Evolutionary conservation across 192 early-diverging fungal species (phyloP).

Genomic region (Podila epicladia): DNA sequence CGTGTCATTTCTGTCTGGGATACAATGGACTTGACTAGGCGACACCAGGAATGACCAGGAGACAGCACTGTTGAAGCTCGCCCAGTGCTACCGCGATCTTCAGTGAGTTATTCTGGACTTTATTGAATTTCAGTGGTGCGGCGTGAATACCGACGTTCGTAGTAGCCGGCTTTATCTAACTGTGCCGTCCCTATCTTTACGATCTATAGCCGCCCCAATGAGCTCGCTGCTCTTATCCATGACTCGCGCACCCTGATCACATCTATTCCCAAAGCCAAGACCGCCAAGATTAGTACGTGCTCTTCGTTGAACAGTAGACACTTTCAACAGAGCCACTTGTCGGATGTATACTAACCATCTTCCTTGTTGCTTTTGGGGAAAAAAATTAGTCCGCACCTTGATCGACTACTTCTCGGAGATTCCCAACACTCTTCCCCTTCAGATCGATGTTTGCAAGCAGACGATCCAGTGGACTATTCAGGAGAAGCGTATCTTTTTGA

Average conservation of each 20-base stretch:
- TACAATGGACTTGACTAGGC: slow-evolving; percentile 8
- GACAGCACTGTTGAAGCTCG: slow-evolving; percentile 75
- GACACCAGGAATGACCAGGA: slow-evolving; percentile 72
- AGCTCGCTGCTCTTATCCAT: slow-evolving; percentile 85
- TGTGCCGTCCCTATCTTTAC: not conserved
- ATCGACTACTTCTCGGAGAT: slow-evolving; percentile 91
- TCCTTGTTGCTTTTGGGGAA: not conserved
- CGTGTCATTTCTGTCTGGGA: not conserved
- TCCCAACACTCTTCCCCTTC: slow-evolving; percentile 85
- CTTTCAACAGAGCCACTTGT: not conserved
- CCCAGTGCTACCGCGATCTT: slow-evolving; percentile 75
- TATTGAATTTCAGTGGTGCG: too few relatives aligned
- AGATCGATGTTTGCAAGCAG: slow-evolving; percentile 94
- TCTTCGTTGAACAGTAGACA: not conserved
- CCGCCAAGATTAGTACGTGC: slow-evolving; percentile 87
- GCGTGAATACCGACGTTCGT: too few relatives aligned
- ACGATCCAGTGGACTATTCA: slow-evolving; percentile 91
- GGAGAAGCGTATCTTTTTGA: slow-evolving; percentile 96
- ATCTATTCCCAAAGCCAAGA: slow-evolving; percentile 94
- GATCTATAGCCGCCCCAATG: slow-evolving; percentile 69
- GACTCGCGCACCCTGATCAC: slow-evolving; percentile 82
- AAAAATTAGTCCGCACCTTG: slow-evolving; percentile 76
- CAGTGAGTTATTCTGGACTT: slow-evolving; percentile 53
- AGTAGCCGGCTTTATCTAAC: not conserved
- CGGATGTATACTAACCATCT: not conserved